Evolutionary conservation across 495 filamentous ascomycete genomes (phyloP), one percentile per base, ranked within the genome.

Genomic region (Aspergillus sparsus): DNA sequence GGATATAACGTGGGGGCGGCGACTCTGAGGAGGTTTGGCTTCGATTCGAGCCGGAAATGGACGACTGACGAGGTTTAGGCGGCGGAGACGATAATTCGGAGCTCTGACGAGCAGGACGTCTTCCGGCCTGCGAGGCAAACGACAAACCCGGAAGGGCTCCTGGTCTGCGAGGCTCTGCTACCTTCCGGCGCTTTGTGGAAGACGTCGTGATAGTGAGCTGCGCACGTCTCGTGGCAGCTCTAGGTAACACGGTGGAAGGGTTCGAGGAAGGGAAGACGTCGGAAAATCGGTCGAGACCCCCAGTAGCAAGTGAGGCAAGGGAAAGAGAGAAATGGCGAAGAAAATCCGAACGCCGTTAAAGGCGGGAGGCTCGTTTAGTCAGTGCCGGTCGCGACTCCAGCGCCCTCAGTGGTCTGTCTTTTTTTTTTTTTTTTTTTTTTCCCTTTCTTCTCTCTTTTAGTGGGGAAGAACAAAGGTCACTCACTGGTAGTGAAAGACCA

Each of bases 181-280:
- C 83, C 83, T 89, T 92, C 74, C 91, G 84, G 86, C 91, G 92
- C 88, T 95, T 95, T 82, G 82, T 82, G 78, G 88, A 90, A 85
- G 90, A 89, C 90, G 89, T 92, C 72, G 83, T 92, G 89, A 84
- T 83, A 76, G 82, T 77, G 88, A 89, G 88, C 88, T 89, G 87
- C 86, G 68, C 77, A 77, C 72, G 67, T 66, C 61, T 65, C 63
- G 75, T 74, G 74, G 75, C 77, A 80, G 77, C 77, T 80, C 77
- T 67, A 65, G 71, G 69, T 64, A 73, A 66, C 64, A 70, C 64
- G 58, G 47, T 62, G 61, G 56, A 44, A 57, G 61, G 54, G 15
- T 56, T 58, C 32, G 51, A 57, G 37, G 34, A 47, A 52, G 42
- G 34, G 52, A 33, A 37, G 27, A 33, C 31, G 37, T 41, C 57